A percentile compares a stretch with the other conserved stretches of the same genome.
phyloP scores from a whole-genome alignment of 129 eudicot species.

The Tagetes erecta region DNA sequence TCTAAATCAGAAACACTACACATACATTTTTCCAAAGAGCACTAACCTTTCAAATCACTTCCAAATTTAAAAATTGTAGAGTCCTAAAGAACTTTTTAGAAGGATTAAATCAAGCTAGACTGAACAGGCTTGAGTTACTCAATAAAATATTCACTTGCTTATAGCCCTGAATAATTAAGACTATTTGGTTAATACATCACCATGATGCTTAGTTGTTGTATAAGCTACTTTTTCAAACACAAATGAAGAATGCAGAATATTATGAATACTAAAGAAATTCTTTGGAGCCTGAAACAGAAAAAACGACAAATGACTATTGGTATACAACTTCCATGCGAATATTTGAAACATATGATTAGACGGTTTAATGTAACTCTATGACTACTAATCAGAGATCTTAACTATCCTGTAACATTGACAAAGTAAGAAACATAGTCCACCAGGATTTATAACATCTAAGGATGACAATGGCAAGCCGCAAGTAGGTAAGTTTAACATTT shows the following conservation, averaged over 20 bases:
- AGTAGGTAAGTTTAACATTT: neutral
- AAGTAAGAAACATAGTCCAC: neutral
- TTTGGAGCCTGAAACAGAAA: neutral
- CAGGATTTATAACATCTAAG: neutral
- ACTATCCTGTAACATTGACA: constrained; percentile 15
- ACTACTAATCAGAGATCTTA: neutral
- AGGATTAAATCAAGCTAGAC: no score
- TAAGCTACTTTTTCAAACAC: neutral
- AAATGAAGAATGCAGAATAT: neutral
- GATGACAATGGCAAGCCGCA: constrained; percentile 7
- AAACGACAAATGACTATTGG: constrained; percentile 6
- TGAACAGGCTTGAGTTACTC: no score
- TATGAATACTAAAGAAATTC: neutral
- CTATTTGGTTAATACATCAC: no score
- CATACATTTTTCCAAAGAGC: no score
- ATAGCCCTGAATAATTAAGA: no score
- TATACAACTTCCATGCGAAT: neutral
- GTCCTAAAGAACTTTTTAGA: no score
- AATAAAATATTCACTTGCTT: no score
- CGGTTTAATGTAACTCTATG: neutral
- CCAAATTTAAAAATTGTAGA: no score
- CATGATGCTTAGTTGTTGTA: neutral
- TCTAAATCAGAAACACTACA: no score
- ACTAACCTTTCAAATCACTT: no score
- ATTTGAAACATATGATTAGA: neutral